Conservation (phyloP, 2,329 filamentous ascomycete species). For the Microcyclospora tardicrescens region DNA sequence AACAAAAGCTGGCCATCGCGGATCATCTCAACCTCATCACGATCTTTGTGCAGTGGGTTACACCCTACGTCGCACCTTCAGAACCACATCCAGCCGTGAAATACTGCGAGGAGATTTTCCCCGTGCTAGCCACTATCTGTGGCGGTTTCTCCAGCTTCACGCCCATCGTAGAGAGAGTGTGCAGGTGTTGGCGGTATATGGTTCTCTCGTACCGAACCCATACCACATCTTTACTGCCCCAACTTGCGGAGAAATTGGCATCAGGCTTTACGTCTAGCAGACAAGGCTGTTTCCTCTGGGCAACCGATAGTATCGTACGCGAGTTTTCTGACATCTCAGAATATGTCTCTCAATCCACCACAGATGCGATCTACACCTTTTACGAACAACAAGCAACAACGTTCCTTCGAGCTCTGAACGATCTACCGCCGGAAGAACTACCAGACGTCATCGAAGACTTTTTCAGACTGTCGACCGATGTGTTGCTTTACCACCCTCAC, state of each 20-base stretch:
- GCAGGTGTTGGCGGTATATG: constrained; percentile 93
- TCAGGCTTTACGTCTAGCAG: constrained; percentile 71
- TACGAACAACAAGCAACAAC: constrained; percentile 86
- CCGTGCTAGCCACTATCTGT: constrained; percentile 71
- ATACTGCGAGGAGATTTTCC: constrained; percentile 91
- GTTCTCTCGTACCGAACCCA: constrained; percentile 87
- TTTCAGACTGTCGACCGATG: constrained; percentile 84
- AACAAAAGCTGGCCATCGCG: constrained; percentile 76
- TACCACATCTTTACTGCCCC: constrained; percentile 71
- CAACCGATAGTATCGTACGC: constrained; percentile 82
- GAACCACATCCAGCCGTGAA: constrained; percentile 82
- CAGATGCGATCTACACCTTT: constrained; percentile 81
- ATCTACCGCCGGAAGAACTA: constrained; percentile 63
- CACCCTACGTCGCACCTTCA: constrained; percentile 58
- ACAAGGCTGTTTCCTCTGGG: constrained; percentile 98
- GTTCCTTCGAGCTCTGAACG: constrained; percentile 80
- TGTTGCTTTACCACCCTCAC: constrained; percentile 81
- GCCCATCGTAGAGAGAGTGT: constrained; percentile 86
- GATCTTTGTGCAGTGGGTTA: constrained; percentile 67
- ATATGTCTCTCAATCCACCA: constrained; percentile 67
- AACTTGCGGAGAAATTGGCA: constrained; percentile 78
- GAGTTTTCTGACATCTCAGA: constrained; percentile 90
- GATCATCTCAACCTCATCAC: constrained; percentile 89
- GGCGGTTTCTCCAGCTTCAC: constrained; percentile 76
- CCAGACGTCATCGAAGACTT: constrained; percentile 91